Evolutionary conservation across 2,329 filamentous ascomycete genomes (phyloP), one percentile per base, ranked within the genome.

Genomic region (Pseudogymnoascus sp.): DNA sequence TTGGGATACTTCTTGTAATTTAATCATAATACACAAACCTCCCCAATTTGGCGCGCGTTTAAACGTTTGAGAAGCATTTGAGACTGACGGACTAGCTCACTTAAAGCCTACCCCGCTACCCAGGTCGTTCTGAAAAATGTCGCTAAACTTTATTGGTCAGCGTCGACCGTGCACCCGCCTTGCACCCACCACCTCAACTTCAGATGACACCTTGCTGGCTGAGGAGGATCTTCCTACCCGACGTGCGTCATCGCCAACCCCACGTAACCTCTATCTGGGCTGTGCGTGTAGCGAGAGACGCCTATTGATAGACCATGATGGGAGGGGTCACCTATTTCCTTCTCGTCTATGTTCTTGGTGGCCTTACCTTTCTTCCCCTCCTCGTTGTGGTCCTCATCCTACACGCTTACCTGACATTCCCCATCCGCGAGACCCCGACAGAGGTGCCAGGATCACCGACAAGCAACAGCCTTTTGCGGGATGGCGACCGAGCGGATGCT

Each of bases 361-460:
- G 58, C 38, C 33, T 60, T 60, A 60, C 38, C 35, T 41, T 60
- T 23, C 58, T 40, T 12, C 58, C 58, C 5, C 21, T 40, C 5
- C 58, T 60, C 18, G 35, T 40, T 14, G 38, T 40, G 38, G 35
- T 21, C 18, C 70, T 90, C 62, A 72, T 93, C 61, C 72, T 85
- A 35, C 85, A 92, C 74, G 85, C 85, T 67, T 87, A 92, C 78
- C 77, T 88, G 63, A 85, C 86, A 11, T 81, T 91, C 61, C 89
- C 89, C 52, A 69, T 77, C 68, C 78, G 78, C 69, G 70, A 79
- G 63, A 35, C 49, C 28, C 16, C 49, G 28, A 55, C 12, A 55
- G 78, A 80, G 69, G 69, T 71, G 43, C 62, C 73, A 40, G 69
- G 66, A 63, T 69, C 73, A 49, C 63, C 73, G 52, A 69, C 71